These are phyloP conservation scores for Malassezia psittaci DNA, from an alignment of 1,284 basidiomycete species.

Conservation along the genomic window DNA sequence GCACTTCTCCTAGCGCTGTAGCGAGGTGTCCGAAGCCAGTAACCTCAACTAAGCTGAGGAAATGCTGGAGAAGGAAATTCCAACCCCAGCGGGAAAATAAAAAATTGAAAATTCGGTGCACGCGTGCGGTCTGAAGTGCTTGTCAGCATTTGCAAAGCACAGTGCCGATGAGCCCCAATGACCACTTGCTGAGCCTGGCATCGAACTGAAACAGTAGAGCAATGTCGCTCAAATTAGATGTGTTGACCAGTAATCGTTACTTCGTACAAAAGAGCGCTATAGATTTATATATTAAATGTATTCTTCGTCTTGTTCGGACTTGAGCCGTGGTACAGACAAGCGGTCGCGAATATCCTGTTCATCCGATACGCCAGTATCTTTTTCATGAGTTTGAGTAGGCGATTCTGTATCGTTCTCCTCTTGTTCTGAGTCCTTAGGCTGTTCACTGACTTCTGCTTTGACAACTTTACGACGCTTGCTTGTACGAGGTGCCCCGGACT, in stretches of 20 bases:
- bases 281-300: too few species aligned
- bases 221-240: too few species aligned
- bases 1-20: neutral
- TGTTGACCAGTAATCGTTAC: too few species aligned
- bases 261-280: too few species aligned
- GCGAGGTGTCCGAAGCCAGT: constrained; percentile 1
- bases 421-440: neutral
- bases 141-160: constrained; percentile 5
- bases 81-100: neutral
- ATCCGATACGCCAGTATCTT: too few species aligned
- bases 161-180: neutral
- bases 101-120: neutral
- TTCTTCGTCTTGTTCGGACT: too few species aligned
- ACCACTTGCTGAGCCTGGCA: too few species aligned
- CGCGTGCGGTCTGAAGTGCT: neutral
- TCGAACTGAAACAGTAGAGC: too few species aligned
- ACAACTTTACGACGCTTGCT: constrained; percentile 28
- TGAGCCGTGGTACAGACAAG: too few species aligned
- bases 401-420: too few species aligned
- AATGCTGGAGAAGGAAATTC: constrained; percentile 1
- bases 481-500: constrained; percentile 17
- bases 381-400: too few species aligned
- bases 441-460: neutral
- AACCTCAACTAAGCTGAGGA: neutral
- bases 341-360: too few species aligned